These are phyloP conservation scores for Stropharia rugosoannulata DNA, from an alignment of 768 basidiomycete species.

Conservation along the genomic window DNA sequence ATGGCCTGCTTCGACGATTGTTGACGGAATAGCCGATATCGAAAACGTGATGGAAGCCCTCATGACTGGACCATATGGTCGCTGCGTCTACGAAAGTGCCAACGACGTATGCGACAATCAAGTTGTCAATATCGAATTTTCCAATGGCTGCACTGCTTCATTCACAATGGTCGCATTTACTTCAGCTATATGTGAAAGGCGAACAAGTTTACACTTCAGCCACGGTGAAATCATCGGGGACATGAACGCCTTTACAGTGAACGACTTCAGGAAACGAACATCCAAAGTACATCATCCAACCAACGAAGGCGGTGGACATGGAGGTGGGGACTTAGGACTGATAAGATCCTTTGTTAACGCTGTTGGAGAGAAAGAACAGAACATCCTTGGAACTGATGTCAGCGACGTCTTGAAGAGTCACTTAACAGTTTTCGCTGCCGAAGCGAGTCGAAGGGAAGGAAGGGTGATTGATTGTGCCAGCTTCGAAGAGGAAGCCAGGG, in stretches of 20 bases:
- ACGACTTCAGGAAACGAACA: constrained; percentile 64
- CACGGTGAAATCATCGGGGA: constrained; percentile 90
- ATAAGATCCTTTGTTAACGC: constrained; percentile 77
- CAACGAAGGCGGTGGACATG: constrained; percentile 71
- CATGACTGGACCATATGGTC: constrained; percentile 69
- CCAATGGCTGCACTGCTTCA: constrained; percentile 75
- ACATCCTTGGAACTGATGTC: constrained; percentile 62
- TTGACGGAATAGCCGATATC: constrained; percentile 84
- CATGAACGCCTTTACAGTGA: constrained; percentile 73
- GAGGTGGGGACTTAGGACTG: constrained; percentile 80
- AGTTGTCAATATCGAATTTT: constrained; percentile 87
- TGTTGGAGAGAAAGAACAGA: constrained; percentile 63
- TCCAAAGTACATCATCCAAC: constrained; percentile 46
- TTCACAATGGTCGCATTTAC: constrained; percentile 92
- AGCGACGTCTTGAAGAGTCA: constrained; percentile 75
- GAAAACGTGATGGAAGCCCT: constrained; percentile 80
- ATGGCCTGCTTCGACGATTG: constrained; percentile 71
- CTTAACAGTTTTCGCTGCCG: constrained; percentile 86
- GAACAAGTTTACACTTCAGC: constrained; percentile 81
- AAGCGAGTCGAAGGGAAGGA: constrained; percentile 70
- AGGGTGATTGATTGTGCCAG: constrained; percentile 65
- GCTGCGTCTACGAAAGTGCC: constrained; percentile 80
- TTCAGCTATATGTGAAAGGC: constrained; percentile 76
- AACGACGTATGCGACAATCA: constrained; percentile 93
- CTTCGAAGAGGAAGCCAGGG: constrained; percentile 49